phyloP scores from a whole-genome alignment of 805 yeast genomes.

The Saccharomyces jurei region DNA sequence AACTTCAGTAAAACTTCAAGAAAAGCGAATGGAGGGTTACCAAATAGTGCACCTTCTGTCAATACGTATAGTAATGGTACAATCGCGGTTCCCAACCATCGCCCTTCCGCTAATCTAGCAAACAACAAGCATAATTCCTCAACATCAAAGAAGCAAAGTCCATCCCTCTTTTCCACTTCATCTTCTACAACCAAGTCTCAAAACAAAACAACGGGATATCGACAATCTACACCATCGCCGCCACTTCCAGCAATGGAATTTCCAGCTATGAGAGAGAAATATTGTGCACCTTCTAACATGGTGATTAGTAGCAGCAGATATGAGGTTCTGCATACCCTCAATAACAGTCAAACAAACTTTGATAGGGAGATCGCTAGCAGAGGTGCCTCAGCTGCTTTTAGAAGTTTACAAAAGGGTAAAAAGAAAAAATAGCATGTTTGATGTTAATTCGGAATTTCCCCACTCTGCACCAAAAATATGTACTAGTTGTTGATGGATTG shows the following conservation, averaged over 20 bases:
- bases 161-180: not conserved
- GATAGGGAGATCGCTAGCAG: slow-evolving; percentile 17
- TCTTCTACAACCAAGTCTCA: not conserved
- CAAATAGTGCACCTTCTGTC: not conserved
- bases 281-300: slow-evolving; percentile 23
- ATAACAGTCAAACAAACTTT: slow-evolving; percentile 4
- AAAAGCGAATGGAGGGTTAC: not conserved
- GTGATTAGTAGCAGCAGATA: slow-evolving; percentile 29
- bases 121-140: not conserved
- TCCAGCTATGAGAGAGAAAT: slow-evolving; percentile 11
- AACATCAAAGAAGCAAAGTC: not conserved
- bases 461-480: not conserved
- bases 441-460: not conserved
- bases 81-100: not conserved
- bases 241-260: slow-evolving; percentile 1
- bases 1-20: not conserved
- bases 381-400: slow-evolving; percentile 32
- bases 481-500: not conserved
- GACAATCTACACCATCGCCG: slow-evolving; percentile 4
- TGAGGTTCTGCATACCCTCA: slow-evolving; percentile 25
- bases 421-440: not conserved
- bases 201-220: not conserved
- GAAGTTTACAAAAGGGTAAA: slow-evolving; percentile 16
- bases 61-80: not conserved
- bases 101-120: not conserved